These are phyloP conservation scores for Prunus campanulata DNA, from an alignment of 306 rosid species.

Conservation along the genomic window DNA sequence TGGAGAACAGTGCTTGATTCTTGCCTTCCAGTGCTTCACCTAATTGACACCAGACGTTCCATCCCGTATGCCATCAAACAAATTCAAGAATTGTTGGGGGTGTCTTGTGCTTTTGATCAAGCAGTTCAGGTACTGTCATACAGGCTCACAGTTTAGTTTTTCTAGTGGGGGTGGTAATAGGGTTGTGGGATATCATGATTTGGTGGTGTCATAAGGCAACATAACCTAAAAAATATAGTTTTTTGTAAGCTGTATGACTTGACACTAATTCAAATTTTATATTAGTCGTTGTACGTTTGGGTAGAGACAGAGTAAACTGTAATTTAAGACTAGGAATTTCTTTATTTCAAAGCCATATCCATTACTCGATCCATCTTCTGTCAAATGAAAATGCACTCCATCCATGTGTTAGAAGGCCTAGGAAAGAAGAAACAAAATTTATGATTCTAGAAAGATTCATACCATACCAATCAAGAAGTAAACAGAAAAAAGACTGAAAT, in stretches of 20 bases:
- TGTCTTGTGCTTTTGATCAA: conserved; percentile 87
- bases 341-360: neutral
- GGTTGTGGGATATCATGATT: neutral
- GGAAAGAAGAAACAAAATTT: neutral
- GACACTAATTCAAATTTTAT: neutral
- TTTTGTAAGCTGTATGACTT: neutral
- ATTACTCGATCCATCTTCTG: neutral
- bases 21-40: conserved; percentile 86
- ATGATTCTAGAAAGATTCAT: neutral
- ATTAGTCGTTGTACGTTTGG: neutral
- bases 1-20: conserved; percentile 89
- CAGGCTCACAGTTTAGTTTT: neutral
- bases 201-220: neutral
- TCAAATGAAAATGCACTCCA: neutral
- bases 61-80: conserved; percentile 84
- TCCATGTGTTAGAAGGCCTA: neutral
- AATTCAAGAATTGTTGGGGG: conserved; percentile 76
- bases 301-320: neutral
- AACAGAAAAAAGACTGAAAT: neutral
- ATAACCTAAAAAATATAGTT: neutral
- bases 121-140: conserved; percentile 56
- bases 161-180: neutral
- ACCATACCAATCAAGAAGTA: neutral
- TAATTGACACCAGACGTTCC: conserved; percentile 86
- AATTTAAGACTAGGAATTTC: neutral